These are phyloP conservation scores for Pythium dissotocum DNA, from an alignment of 352 stramenopile species.

Conservation along the genomic window DNA sequence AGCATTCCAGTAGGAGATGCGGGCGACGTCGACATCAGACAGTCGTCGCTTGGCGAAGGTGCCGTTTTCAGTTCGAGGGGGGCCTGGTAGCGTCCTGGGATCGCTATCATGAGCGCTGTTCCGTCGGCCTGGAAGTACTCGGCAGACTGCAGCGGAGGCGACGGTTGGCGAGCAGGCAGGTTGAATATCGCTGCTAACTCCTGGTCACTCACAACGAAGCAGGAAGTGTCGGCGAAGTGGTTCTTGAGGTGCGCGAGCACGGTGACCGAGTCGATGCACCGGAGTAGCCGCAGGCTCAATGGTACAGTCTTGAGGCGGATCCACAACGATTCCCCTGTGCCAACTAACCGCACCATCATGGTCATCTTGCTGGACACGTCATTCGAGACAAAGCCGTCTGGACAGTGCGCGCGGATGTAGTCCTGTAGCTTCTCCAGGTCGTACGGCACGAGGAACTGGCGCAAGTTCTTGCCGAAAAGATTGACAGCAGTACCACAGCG, in stretches of 20 bases:
- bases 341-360: conserved; percentile 46
- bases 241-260: conserved; percentile 37
- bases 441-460: conserved; percentile 48
- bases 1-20: conserved; percentile 15
- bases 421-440: conserved; percentile 71
- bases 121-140: not conserved
- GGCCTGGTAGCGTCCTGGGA: conserved; percentile 18
- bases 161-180: conserved; percentile 15
- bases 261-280: conserved; percentile 78
- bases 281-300: conserved; percentile 70
- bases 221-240: conserved; percentile 69
- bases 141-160: not conserved
- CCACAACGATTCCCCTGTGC: conserved; percentile 38
- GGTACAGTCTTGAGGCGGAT: conserved; percentile 60
- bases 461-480: conserved; percentile 67
- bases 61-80: conserved; percentile 59
- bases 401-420: conserved; percentile 41
- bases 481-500: conserved; percentile 29
- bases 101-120: conserved; percentile 3
- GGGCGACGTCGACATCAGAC: conserved; percentile 17
- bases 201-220: conserved; percentile 71
- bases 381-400: conserved; percentile 20
- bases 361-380: conserved; percentile 34
- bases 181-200: conserved; percentile 48
- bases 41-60: conserved; percentile 6